A percentile compares a stretch with the other conserved stretches of the same genome.
Conservation (phyloP, 1,284 basidiomycete genomes). For the Xerocomus nothofagi region DNA sequence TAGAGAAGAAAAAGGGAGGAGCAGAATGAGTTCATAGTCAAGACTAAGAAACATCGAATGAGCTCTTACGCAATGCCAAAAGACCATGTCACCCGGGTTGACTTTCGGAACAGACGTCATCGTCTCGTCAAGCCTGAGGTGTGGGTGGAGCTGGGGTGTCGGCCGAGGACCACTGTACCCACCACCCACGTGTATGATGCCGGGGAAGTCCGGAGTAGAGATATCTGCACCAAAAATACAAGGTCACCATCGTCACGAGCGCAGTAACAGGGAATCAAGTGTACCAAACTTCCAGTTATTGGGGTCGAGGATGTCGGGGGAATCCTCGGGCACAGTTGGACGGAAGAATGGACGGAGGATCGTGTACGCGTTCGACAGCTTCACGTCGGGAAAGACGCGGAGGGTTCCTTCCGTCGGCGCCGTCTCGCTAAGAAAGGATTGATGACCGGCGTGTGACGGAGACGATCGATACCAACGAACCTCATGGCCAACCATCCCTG, state of each 20-base stretch:
- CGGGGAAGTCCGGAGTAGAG: constrained; percentile 57
- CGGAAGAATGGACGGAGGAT: constrained; percentile 86
- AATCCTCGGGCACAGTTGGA: constrained; percentile 42
- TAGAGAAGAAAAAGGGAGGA: no score
- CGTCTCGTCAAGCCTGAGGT: constrained; percentile 66
- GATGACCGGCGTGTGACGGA: neutral
- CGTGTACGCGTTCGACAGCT: constrained; percentile 75
- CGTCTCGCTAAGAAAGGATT: constrained; percentile 50
- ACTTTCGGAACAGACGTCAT: constrained; percentile 79
- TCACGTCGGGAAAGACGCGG: constrained; percentile 73
- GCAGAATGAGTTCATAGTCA: neutral
- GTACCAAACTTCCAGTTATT: constrained; percentile 74
- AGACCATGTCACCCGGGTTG: constrained; percentile 79
- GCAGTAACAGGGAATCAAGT: constrained; percentile 8
- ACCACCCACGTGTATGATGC: constrained; percentile 43
- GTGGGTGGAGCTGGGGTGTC: constrained; percentile 56
- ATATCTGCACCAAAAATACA: constrained; percentile 42
- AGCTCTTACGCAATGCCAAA: constrained; percentile 73
- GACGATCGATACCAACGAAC: constrained; percentile 30
- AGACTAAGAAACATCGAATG: neutral
- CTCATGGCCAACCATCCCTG: constrained; percentile 77
- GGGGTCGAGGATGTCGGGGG: constrained; percentile 49
- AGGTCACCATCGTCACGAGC: neutral
- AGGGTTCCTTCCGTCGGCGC: constrained; percentile 78
- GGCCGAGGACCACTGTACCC: constrained; percentile 57